Conservation (phyloP, 169 alveolate genomes). For the Plasmodium vinckei region DNA sequence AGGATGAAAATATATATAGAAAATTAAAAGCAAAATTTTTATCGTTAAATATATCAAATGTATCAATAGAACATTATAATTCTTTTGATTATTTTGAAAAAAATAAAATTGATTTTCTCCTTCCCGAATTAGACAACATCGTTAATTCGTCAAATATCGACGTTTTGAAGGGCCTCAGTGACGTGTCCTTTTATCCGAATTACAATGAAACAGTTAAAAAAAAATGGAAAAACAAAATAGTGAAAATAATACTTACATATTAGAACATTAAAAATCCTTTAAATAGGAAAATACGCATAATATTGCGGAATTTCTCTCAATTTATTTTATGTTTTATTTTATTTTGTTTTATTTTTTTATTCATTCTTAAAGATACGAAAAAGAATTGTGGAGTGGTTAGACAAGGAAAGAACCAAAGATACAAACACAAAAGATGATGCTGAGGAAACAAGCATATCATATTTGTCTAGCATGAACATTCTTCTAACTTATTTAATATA, state of each 20-base stretch:
- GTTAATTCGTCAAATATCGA: slow-evolving; percentile 61
- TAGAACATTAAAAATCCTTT: too few relatives aligned
- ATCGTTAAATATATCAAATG: slow-evolving; percentile 63
- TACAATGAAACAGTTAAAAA: slow-evolving; percentile 60
- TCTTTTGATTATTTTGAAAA: slow-evolving; percentile 70
- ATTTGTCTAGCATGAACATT: slow-evolving; percentile 61
- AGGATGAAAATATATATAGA: slow-evolving; percentile 43
- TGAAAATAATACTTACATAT: background rate
- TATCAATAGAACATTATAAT: slow-evolving; percentile 57
- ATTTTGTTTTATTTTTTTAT: background rate
- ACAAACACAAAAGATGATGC: slow-evolving; percentile 14
- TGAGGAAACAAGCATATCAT: slow-evolving; percentile 44
- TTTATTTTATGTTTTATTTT: background rate
- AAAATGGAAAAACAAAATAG: slow-evolving; percentile 12
- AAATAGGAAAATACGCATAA: too few relatives aligned
- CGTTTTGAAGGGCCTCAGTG: slow-evolving; percentile 30
- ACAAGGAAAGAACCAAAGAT: slow-evolving; percentile 22
- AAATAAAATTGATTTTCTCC: slow-evolving; percentile 65
- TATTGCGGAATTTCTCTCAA: too few relatives aligned
- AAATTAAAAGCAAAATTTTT: slow-evolving; percentile 41
- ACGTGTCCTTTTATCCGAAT: slow-evolving; percentile 59
- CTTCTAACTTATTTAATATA: slow-evolving; percentile 61
- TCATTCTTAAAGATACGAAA: slow-evolving; percentile 44
- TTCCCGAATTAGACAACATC: slow-evolving; percentile 60
- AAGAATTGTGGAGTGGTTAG: slow-evolving; percentile 54